Conservation (phyloP, 176 grass and related monocot species). For the Carex myosuroides region DNA sequence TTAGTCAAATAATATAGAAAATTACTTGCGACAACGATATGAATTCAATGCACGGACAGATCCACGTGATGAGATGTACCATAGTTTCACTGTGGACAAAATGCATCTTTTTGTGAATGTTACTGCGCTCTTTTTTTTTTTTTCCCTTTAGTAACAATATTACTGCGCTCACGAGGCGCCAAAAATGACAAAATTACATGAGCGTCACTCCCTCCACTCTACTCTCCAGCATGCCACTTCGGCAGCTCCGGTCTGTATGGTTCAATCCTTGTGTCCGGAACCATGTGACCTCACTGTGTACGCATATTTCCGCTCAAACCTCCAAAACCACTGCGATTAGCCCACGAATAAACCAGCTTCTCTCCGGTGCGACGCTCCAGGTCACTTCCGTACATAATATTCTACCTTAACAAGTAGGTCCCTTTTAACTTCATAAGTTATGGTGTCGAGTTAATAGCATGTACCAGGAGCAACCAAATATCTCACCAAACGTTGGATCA, state of each 20-base stretch:
- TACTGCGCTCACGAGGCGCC: no score
- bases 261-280: conserved; percentile 17
- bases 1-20: no score
- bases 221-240: background rate
- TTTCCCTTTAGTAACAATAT: no score
- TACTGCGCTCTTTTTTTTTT: no score
- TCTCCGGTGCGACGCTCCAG: background rate
- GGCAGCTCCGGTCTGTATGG: background rate
- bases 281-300: conserved; percentile 23
- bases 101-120: no score
- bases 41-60: no score
- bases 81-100: no score
- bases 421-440: background rate
- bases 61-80: no score
- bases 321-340: background rate
- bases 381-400: background rate
- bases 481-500: background rate
- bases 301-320: background rate
- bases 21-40: no score
- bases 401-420: background rate
- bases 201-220: background rate
- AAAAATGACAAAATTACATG: background rate
- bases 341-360: background rate
- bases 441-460: background rate
- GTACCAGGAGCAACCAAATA: background rate